Base-by-base conservation (phyloP, 1,284 basidiomycete genomes). In the Cutaneotrichosporon cutaneum region DNA sequence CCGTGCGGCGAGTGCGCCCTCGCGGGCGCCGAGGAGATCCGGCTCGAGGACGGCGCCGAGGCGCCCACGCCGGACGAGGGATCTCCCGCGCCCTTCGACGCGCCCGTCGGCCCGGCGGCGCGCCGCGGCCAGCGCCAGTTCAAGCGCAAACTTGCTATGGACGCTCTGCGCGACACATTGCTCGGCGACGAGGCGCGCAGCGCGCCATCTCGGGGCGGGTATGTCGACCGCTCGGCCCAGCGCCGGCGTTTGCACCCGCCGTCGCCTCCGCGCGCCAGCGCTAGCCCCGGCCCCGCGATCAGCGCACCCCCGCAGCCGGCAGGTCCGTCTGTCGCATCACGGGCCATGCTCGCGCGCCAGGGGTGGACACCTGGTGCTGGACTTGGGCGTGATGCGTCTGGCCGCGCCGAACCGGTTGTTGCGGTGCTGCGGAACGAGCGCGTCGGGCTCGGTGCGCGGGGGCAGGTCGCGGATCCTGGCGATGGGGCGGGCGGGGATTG, bases 1-100 rank as follows among this genome's bases (percentile, higher is more conserved):
- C 78, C 77, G 27, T 80, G 77, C 60, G 71, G 67, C 27, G 57
- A 56, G 21, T 79, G 78, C 55, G 68, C 73, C 60, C 51, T 78
- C 2, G 62, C 55, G 11, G 66, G 67, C 1, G 60, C 57, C 35
- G 69, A 67, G 54, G 70, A 76, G 58, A 71, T 77, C n/a, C 54
- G 58, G 8, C 69, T 76, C 10, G 77, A 76, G 50, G 67, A 69
- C 27, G 73, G 72, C 8, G 58, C 8, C 21, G 27, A 16, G 14
- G 27, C 18, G 24, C 10, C 8, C 13, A 51, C 48, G 4, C 18
- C 33, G 32, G 51, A 22, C 2, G n/a, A 4, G 8, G 51, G 16
- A 11, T 35, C 51, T 1, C 51, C 33, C 1, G 51, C 51, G n/a
- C 33, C 33, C 13, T 54, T 39, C 13, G 52, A 54, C 35, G 18